Base-by-base conservation (phyloP, 768 basidiomycete genomes). In the Boletellus ananiceps region DNA sequence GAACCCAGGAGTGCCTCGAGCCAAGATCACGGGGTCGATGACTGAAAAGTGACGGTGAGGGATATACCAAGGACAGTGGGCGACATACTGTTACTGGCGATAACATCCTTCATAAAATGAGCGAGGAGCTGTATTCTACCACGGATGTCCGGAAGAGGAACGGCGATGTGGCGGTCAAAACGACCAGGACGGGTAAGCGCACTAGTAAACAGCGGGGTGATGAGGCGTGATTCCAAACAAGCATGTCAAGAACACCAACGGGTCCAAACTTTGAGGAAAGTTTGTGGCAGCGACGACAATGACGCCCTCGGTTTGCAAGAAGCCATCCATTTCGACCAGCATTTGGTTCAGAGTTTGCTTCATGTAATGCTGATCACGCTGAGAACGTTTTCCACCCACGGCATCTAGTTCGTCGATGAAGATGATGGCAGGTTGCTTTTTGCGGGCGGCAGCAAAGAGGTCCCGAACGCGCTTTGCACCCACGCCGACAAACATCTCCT, bases 281-380 rank as follows among this genome's bases (percentile, higher is more conserved):
- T 99, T 99, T 44, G 96, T 99, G n/a, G 87, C 91, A 29, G 89
- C 94, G 50, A 97, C 91, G 53, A 97, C 88, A 51, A 98, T 93
- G 56, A 99, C 82, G 23, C 93, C 95, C 67, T 98, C 93, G 25
- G 77, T 82, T 65, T 93, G 90, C 64, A 86, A 75, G 74, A 99
- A 99, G 2, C 96, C 96, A 61, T 99, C 96, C 80, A 98, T 86
- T 68, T 99, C 96, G 35, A 94, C 91, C 44, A 99, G 78, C 14
- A 99, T 78, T 69, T 98, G 95, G 61, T 99, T 99, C 40, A 99
- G 76, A 0, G 96, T 93, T 68, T 92, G 90, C 59, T 91, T 92
- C 83, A 90, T 82, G 70, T 91, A 89, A 61, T 88, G 86, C 68
- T 93, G 86, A 55, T 91, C 87, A 49, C 86, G 80, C 51, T 78